Evolutionary conservation across 1,284 basidiomycete genomes (phyloP), one percentile per base, ranked within the genome.

Genomic region (Cerrena zonata): DNA sequence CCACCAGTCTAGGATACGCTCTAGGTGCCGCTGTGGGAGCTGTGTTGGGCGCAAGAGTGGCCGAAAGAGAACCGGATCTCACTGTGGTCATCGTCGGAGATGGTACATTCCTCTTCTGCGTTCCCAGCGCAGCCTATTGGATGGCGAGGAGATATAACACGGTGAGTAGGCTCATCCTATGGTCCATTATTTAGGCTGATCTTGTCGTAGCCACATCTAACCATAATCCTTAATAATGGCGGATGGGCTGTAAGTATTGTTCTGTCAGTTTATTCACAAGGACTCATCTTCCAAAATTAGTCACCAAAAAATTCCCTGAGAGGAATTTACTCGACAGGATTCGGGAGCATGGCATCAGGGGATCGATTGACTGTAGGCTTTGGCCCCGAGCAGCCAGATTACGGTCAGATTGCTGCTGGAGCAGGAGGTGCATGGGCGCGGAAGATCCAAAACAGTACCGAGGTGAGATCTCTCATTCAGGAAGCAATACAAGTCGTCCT

Each of bases 191-290:
- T 19, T 41, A 38, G 23, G 19, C 27, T 23, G 19, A 43, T 49
- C 19, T 11, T 11, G 19, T 5, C 15, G 19, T 53, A 86, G 83
- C 85, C 85, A 1, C 86, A 84, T 67, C 64, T 88, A 22, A 86
- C 84, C 0, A 69, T 88, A 53, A 69, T 88, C 1, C 64, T 88
- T 24, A 86, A 86, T 61, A 88, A 88, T 51, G 83, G 83, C 2
- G 82, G 83, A 0, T 86, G 83, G 82, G 79, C 71, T 59, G 79
- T 79, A 51, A 58, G 70, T 62, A 40, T 48, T 25, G 30, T 50
- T 18, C 39, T 45, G 47, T 41, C 58, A 78, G 30, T 13, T 12
- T 24, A 38, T 54, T 41, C 12, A 47, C 41, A 39, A 25, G 41
- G 25, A 42, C 49, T 59, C 56, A 43, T 42, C 21, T 11, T 23